Evolutionary conservation across 495 filamentous ascomycete species (phyloP), one percentile per base, ranked within the genome.

Genomic region (Neurospora terricola): DNA sequence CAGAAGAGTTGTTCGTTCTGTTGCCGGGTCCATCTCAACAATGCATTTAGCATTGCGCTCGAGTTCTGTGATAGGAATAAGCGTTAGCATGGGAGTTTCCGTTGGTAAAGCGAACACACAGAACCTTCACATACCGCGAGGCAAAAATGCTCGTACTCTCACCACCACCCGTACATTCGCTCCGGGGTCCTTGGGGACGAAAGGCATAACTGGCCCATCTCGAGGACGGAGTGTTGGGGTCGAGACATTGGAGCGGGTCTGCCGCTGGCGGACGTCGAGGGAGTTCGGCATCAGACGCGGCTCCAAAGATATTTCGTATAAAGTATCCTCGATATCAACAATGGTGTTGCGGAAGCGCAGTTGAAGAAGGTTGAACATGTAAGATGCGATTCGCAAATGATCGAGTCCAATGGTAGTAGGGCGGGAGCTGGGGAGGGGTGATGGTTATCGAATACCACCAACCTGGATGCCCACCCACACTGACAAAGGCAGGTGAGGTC

Each of bases 91-190:
- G 14, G 6, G 23, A 34, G 54, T 34, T 12, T 62, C 54, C 7
- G 27, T 30, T 30, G 6, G 5, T 34, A 1, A 3, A 62, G 11
- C 11, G 12, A 30, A 18, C 27, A 7, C 2, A 10, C 8, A 16
- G 54, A 34, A 12, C 2, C 3, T 12, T 27, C 1, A 77, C 86
- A 70, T 86, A 97, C 95, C 95, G 91, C 96, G 83, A 18, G 90
- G 91, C 48, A 99, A 82, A 82, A 97, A 98, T 27, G 90, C 94
- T 75, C 96, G 87, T 71, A 97, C 94, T 75, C 96, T 86, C 76
- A 99, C 96, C 16, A 98, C 96, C 23, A 99, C 96, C 80, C 92
- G 90, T 70, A 99, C 95, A 85, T 98, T 98, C 16, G 93, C 94
- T 42, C 90, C 93, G 16, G 85, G 82, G 59, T 88, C 86, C 79